Percentiles rank a stretch among this genome's conserved stretches.
Evolutionary conservation across 1,284 basidiomycete genomes (phyloP).

Genomic region (Cryptococcus sp.): DNA sequence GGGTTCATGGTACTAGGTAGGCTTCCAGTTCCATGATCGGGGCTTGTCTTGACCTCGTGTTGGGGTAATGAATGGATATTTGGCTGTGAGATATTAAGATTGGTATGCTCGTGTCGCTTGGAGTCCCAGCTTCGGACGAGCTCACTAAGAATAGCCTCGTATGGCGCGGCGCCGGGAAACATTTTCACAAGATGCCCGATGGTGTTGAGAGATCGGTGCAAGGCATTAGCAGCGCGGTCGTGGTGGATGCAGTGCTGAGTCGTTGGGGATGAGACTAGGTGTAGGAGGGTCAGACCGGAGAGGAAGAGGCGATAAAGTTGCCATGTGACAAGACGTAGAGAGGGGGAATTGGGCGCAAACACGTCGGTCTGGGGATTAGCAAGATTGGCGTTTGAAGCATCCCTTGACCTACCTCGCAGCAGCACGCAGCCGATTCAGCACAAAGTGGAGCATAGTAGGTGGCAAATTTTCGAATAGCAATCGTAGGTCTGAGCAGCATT

Average conservation of each 20-base stretch:
- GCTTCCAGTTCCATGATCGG: neutral
- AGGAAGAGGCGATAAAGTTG: conserved; percentile 28
- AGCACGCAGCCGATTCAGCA: conserved; percentile 20
- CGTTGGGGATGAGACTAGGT: conserved; percentile 14
- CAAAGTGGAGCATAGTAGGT: conserved; percentile 17
- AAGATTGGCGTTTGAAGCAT: neutral
- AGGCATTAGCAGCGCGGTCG: conserved; percentile 10
- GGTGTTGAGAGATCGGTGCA: conserved; percentile 14
- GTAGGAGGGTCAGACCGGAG: conserved; percentile 26
- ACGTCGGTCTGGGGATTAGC: neutral
- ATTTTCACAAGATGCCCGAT: conserved; percentile 10
- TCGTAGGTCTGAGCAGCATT: conserved; percentile 25
- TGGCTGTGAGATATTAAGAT: neutral
- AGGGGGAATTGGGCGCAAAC: neutral
- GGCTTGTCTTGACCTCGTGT: neutral
- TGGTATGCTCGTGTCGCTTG: conserved; percentile 2
- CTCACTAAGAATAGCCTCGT: conserved; percentile 17
- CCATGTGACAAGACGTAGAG: conserved; percentile 15
- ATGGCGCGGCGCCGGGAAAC: conserved; percentile 12
- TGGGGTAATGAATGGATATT: neutral
- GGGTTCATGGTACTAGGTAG: neutral
- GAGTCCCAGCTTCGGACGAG: conserved; percentile 14
- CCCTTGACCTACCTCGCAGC: conserved; percentile 20
- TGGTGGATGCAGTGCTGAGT: conserved; percentile 7
- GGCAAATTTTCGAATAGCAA: conserved; percentile 12